Conservation (phyloP, 2,329 filamentous ascomycete genomes). For the Calonectria hongkongensis region DNA sequence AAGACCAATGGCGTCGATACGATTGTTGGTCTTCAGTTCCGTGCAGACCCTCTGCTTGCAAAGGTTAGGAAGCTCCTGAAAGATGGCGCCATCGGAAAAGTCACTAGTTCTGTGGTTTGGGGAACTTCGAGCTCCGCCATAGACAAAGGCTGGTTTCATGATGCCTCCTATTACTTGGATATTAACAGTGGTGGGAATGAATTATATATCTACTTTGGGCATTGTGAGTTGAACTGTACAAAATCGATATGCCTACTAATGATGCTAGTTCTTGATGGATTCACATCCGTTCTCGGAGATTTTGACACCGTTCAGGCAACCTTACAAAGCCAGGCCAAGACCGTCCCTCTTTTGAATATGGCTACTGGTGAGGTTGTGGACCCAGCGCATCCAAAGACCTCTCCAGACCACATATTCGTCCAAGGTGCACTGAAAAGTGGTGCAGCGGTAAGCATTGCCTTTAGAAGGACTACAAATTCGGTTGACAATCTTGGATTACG, state of each 20-base stretch:
- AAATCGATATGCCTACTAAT: background rate
- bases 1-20: slow-evolving; percentile 58
- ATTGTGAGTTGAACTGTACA: slow-evolving; percentile 29
- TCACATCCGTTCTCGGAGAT: slow-evolving; percentile 33
- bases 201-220: slow-evolving; percentile 36
- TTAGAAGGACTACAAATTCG: slow-evolving; percentile 29
- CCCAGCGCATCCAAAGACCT: slow-evolving; percentile 23
- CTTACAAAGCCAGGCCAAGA: slow-evolving; percentile 20
- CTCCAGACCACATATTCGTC: slow-evolving; percentile 32
- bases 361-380: slow-evolving; percentile 26
- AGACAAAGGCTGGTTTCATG: slow-evolving; percentile 23
- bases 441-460: slow-evolving; percentile 27
- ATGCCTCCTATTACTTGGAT: slow-evolving; percentile 33
- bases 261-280: slow-evolving; percentile 33
- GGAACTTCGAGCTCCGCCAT: slow-evolving; percentile 29
- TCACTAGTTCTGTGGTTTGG: slow-evolving; percentile 33
- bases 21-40: slow-evolving; percentile 69
- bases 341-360: background rate
- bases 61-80: slow-evolving; percentile 45
- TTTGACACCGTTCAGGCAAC: slow-evolving; percentile 36
- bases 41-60: slow-evolving; percentile 60
- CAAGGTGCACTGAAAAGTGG: slow-evolving; percentile 38
- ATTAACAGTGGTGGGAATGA: slow-evolving; percentile 36
- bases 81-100: slow-evolving; percentile 37
- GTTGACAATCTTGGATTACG: slow-evolving; percentile 34